Evolutionary conservation across 768 basidiomycete genomes (phyloP).

Genomic region (Zangia roseola): DNA sequence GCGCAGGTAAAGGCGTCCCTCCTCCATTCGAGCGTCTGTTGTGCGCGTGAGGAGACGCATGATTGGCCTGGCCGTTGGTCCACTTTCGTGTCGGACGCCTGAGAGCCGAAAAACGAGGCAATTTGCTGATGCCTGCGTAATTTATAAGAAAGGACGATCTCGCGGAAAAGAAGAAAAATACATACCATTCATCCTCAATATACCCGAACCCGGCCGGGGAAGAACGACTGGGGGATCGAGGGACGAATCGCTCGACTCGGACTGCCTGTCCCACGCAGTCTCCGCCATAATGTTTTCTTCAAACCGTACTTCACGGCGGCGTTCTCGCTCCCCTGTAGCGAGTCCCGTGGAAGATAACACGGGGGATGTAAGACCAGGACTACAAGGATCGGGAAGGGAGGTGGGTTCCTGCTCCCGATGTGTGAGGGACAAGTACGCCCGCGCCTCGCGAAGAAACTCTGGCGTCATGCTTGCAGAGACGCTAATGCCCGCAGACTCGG

Average conservation of each 20-base stretch:
- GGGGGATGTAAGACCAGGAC: slow-evolving; percentile 26
- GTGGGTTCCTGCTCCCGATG: slow-evolving; percentile 15
- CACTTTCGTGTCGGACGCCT: slow-evolving; percentile 20
- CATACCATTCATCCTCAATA: slow-evolving; percentile 23
- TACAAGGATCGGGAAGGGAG: slow-evolving; percentile 15
- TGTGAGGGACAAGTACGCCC: slow-evolving; percentile 33
- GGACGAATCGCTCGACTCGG: slow-evolving; percentile 30
- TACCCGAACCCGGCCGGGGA: slow-evolving; percentile 11
- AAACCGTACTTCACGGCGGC: slow-evolving; percentile 34
- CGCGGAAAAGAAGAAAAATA: not conserved
- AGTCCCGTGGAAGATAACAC: slow-evolving; percentile 33
- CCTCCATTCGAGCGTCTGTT: slow-evolving; percentile 10
- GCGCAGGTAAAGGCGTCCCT: not conserved
- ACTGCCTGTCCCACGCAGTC: slow-evolving; percentile 29
- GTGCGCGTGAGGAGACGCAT: not conserved
- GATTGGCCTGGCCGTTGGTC: slow-evolving; percentile 12
- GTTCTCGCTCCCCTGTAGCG: slow-evolving; percentile 24
- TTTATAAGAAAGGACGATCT: not conserved
- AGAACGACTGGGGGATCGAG: slow-evolving; percentile 23
- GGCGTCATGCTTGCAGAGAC: slow-evolving; percentile 32
- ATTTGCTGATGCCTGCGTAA: slow-evolving; percentile 26
- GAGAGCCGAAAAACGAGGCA: slow-evolving; percentile 32
- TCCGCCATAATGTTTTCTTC: slow-evolving; percentile 34
- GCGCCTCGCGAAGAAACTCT: slow-evolving; percentile 32
- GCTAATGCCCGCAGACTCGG: slow-evolving; percentile 33